Conservation (phyloP, 177 flowering plant species). For the Vitis hybrid region DNA sequence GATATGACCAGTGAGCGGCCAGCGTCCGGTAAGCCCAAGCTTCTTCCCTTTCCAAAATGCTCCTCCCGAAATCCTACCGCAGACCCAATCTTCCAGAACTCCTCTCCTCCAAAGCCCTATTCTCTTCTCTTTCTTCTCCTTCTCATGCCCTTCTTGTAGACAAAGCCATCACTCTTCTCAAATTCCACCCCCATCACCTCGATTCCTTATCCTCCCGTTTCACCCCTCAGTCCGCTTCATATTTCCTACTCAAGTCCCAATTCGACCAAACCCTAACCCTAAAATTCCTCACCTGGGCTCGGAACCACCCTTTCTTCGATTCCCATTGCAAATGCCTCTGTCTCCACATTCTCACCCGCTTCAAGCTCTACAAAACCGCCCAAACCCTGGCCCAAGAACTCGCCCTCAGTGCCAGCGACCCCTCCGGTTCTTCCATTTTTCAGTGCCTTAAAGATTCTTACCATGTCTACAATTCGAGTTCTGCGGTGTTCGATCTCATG, state of each 20-base stretch:
- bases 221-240: constrained; percentile 64
- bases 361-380: constrained; percentile 72
- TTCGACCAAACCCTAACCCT: constrained; percentile 46
- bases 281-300: constrained; percentile 68
- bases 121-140: constrained; percentile 20
- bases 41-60: constrained; percentile 16
- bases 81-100: not conserved
- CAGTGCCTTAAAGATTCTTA: constrained; percentile 53
- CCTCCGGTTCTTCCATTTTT: constrained; percentile 39
- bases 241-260: constrained; percentile 56
- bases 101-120: constrained; percentile 7
- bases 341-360: constrained; percentile 73
- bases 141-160: constrained; percentile 43
- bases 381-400: constrained; percentile 52
- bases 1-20: too few species aligned
- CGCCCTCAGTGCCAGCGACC: constrained; percentile 20
- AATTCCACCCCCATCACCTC: constrained; percentile 46
- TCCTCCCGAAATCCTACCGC: constrained; percentile 13
- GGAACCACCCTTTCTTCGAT: constrained; percentile 46
- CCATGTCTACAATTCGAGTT: constrained; percentile 47
- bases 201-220: constrained; percentile 47
- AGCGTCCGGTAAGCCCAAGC: too few species aligned
- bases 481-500: constrained; percentile 76
- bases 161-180: constrained; percentile 47
- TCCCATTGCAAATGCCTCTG: constrained; percentile 50